Conservation (phyloP, 495 filamentous ascomycete species). For the Aspergillus steynii region DNA sequence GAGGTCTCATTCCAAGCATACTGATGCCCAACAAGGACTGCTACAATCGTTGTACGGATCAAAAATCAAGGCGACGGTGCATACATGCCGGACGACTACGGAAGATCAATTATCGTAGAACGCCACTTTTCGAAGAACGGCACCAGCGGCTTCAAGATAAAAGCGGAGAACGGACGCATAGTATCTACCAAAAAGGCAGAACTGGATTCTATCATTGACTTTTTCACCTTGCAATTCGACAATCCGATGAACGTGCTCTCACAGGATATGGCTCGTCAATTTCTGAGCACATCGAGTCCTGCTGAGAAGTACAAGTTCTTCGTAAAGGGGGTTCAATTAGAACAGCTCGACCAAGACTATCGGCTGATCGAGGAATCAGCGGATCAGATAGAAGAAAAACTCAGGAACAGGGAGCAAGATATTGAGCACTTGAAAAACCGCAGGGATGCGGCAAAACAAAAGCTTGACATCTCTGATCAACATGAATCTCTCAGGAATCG, state of each 20-base stretch:
- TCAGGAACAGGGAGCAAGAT: constrained; percentile 49
- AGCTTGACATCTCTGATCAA: constrained; percentile 57
- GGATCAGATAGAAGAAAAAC: constrained; percentile 66
- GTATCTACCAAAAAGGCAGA: constrained; percentile 83
- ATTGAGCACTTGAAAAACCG: constrained; percentile 46
- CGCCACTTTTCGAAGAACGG: constrained; percentile 81
- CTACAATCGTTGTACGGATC: constrained; percentile 71
- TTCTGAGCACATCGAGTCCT: constrained; percentile 80
- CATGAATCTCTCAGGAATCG: constrained; percentile 56
- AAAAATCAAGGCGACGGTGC: constrained; percentile 87
- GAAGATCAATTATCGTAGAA: constrained; percentile 84
- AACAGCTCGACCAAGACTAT: constrained; percentile 91
- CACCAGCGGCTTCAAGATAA: constrained; percentile 82
- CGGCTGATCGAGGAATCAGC: constrained; percentile 68
- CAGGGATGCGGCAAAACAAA: constrained; percentile 48
- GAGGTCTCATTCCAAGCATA: constrained; percentile 26
- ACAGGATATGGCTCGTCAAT: constrained; percentile 92
- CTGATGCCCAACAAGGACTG: constrained; percentile 25
- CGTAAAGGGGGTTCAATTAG: constrained; percentile 89
- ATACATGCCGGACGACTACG: constrained; percentile 80
- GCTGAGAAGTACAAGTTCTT: constrained; percentile 95
- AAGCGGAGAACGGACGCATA: constrained; percentile 65
- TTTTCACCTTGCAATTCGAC: constrained; percentile 89
- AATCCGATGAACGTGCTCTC: constrained; percentile 98
- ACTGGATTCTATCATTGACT: constrained; percentile 91